Evolutionary conservation across 2,329 filamentous ascomycete genomes (phyloP).

Genomic region (Fusarium sp.): DNA sequence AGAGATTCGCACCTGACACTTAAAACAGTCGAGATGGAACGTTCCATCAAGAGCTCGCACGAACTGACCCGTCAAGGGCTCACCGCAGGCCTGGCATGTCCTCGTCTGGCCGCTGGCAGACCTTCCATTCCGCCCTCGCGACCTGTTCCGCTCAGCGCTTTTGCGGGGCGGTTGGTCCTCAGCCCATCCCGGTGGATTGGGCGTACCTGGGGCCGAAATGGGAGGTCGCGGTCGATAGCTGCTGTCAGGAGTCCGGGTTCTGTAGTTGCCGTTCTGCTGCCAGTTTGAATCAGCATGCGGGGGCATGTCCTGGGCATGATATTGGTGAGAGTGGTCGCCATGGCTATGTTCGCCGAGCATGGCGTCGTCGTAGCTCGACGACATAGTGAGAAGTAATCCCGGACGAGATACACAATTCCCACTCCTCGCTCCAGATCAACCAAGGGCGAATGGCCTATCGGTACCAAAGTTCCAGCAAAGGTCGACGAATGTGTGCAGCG

Average conservation of each 20-base stretch:
- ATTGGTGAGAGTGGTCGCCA: constrained; percentile 46
- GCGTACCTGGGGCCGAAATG: constrained; percentile 52
- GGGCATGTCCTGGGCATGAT: constrained; percentile 46
- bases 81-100: constrained; percentile 87
- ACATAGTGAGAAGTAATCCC: constrained; percentile 54
- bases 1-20: constrained; percentile 77
- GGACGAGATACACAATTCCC: constrained; percentile 41
- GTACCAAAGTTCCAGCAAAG: constrained; percentile 51
- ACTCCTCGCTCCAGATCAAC: constrained; percentile 47
- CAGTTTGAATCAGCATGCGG: constrained; percentile 52
- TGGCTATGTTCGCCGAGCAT: constrained; percentile 55
- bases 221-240: constrained; percentile 52
- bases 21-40: constrained; percentile 98
- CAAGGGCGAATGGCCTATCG: constrained; percentile 45
- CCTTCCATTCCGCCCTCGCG: constrained; percentile 65
- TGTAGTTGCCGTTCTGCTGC: constrained; percentile 55
- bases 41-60: constrained; percentile 93
- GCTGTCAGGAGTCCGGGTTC: constrained; percentile 55
- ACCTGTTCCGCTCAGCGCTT: constrained; percentile 70
- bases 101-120: constrained; percentile 71
- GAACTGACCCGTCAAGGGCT: constrained; percentile 92
- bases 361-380: constrained; percentile 61
- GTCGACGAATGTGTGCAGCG: constrained; percentile 51
- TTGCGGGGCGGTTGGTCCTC: constrained; percentile 60
- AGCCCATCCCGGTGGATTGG: constrained; percentile 50